Evolutionary conservation across 1,284 basidiomycete species (phyloP), one percentile per base, ranked within the genome.

Genomic region (Marasmius fiardii): DNA sequence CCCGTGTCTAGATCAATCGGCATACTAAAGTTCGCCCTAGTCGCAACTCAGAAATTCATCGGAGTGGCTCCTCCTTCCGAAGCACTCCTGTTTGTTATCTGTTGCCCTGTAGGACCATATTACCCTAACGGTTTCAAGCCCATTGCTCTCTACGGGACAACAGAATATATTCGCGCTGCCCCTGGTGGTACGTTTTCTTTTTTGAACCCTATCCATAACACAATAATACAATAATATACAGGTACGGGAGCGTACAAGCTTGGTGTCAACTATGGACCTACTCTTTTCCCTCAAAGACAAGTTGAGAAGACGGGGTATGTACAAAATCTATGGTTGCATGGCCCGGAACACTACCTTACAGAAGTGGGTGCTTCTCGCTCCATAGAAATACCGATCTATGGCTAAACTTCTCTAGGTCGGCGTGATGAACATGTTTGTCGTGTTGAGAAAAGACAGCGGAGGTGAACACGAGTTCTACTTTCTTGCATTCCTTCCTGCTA

Each of bases 51-150:
- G 65, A 85, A 83, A 49, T 86, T 89, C 0, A 83, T 99, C 45
- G 95, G 96, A 33, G 92, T 99, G 33, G 81, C 86, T 51, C 93
- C 95, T 6, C 91, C 93, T 1, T 85, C 80, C 52, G 90, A 96
- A 62, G 95, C 95, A 0, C 81, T 98, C 16, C 82, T 99, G 33
- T 98, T 94, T 68, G 95, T 99, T 55, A 98, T 99, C 66, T 88
- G 88, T 69, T 92, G 88, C 63, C 95, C 94, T 37, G 93, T 94
- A 23, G 95, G 95, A 16, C 95, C 96, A 1, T 99, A 98, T 73
- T 99, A 96, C 72, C 87, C 93, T 0, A 74, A 88, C 37, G 96
- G 96, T 8, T 98, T 98, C 80, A 98, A 99, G 74, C 96, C 96
- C 18, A 88, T 99, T 28, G 86, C 92, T 14, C 78, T 99, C 51